Evolutionary conservation across 2,329 filamentous ascomycete species (phyloP), one percentile per base, ranked within the genome.

Genomic region (Geoglossum cookeanum): DNA sequence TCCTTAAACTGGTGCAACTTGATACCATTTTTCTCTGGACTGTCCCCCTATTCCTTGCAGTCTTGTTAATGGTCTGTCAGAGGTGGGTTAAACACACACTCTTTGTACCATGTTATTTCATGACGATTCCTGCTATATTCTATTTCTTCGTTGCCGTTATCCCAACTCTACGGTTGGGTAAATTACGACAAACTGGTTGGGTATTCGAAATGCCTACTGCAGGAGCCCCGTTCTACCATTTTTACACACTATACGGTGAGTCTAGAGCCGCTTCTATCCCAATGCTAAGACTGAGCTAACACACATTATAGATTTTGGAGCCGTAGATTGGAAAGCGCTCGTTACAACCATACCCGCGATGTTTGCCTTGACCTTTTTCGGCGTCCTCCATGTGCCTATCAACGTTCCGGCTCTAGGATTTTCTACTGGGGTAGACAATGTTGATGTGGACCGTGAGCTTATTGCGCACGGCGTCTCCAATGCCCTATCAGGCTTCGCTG

Each of bases 301-400:
- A 54, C 1, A 11, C 1, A 11, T 2, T 3, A 8, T 55, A 92
- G 87, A 92, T 65, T 87, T 95, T 64, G 75, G 83, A 54, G 75
- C 84, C 29, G 85, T 97, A 2, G 79, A 90, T 63, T 95, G 87
- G 85, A 76, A 78, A 49, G 92, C 91, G 2, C 78, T 98, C 54
- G 72, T 76, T n/a, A 83, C 89, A 64, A 90, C 85, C 0, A 77
- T 96, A 33, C 92, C 92, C 0, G 90, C 92, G 33, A 97, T 98
- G 87, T 82, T 98, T 64, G 92, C 92, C 0, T 73, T 98, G 60
- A 97, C 92, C 0, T 98, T 98, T 73, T 98, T 98, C 65, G 92
- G 92, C 56, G 84, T 98, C 58, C 78, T 98, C 2, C 92, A 98
- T 67, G 92, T 98, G 2, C 92, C 92, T 0, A 98, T 98, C 71